Evolutionary conservation across 2,329 filamentous ascomycete genomes (phyloP).

Genomic region (Ceratocystis colombiana): DNA sequence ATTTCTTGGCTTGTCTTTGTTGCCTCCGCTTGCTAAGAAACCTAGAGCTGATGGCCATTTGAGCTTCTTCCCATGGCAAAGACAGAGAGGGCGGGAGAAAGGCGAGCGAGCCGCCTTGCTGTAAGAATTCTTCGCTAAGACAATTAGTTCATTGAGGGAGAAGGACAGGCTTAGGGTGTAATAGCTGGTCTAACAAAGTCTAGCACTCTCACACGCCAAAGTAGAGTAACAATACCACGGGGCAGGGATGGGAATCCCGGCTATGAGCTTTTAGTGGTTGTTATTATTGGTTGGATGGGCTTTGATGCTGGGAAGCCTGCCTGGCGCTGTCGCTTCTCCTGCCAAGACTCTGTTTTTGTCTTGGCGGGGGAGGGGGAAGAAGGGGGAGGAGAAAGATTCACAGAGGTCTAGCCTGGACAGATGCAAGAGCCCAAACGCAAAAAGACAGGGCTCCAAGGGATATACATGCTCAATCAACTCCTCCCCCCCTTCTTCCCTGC

Average conservation of each 20-base stretch:
- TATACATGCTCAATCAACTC: not conserved
- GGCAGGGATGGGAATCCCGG: not conserved
- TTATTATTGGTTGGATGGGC: not conserved
- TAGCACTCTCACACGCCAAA: not conserved
- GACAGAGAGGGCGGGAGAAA: not conserved
- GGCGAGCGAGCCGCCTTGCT: not conserved
- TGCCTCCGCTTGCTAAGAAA: slow-evolving; percentile 3
- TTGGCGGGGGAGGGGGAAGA: slow-evolving; percentile 10
- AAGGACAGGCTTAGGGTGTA: not conserved
- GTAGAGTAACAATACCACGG: not conserved
- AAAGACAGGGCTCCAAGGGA: not conserved
- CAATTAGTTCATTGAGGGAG: not conserved
- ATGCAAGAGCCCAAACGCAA: not conserved
- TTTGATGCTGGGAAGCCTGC: slow-evolving; percentile 14
- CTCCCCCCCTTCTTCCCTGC: not conserved
- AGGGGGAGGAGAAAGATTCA: not conserved
- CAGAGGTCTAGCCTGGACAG: not conserved
- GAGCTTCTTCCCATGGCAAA: not conserved
- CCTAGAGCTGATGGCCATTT: not conserved
- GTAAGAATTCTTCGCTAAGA: not conserved
- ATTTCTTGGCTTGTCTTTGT: not conserved
- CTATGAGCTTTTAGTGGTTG: not conserved
- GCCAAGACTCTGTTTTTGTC: slow-evolving; percentile 14
- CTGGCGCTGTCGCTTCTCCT: slow-evolving; percentile 17
- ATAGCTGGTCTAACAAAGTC: too few relatives aligned